Evolutionary conservation across 768 basidiomycete species (phyloP), one percentile per base, ranked within the genome.

Genomic region (Phlegmacium glaucopus): DNA sequence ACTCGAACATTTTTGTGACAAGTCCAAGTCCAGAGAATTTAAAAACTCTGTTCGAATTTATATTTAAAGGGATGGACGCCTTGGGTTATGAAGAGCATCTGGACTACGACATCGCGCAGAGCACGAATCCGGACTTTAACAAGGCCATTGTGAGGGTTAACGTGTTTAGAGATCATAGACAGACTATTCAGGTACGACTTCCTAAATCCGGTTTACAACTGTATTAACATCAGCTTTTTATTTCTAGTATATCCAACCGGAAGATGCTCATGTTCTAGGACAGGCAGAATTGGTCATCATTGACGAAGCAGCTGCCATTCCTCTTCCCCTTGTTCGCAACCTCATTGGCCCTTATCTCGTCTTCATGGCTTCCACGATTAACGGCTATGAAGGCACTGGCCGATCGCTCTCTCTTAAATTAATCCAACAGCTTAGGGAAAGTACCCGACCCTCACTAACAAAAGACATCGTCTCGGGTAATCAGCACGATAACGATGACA

Each of bases 301-400:
- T 53, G 96, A 99, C 59, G 96, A 99, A 68, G 95, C 95, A 6
- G 96, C 96, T 8, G 96, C 96, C 15, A 98, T 98, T 44, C 96
- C 96, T 1, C 80, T 98, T 13, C 94, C 95, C 2, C 85, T 99
- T 29, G 95, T 99, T 13, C 84, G 89, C 47, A 91, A 92, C 57
- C 87, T 99, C 52, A 83, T 99, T 45, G 96, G 96, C 0, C 87
- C 87, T 1, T 99, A 98, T 69, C 88, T 98, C 29, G 94, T 98
- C 42, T 98, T 98, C 75, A 86, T 98, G 77, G 91, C 96, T 1
- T 97, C 94, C n/a, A 99, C 96, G 1, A 94, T 99, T 70, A 98
- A 97, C 63, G 96, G 96, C 34, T 99, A 99, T 67, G 96, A 99
- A 76, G 96, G 96, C 22, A 98, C 96, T 0, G 96, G 96, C n/a